Base-by-base conservation (phyloP, 1,284 basidiomycete species). In the Papiliotrema laurentii region DNA sequence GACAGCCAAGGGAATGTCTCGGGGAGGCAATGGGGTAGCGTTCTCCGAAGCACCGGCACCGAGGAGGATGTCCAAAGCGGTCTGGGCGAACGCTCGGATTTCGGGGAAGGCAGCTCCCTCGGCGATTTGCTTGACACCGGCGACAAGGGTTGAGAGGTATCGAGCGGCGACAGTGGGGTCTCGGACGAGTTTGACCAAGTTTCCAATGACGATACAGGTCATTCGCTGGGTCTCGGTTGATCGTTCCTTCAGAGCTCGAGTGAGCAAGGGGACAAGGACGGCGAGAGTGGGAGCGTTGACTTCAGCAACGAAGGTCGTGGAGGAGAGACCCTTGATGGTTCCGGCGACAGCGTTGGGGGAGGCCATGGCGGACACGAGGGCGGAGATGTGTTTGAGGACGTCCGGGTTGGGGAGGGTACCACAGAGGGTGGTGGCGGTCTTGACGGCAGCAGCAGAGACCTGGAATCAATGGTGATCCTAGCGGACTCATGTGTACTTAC, bases 181-280 rank as follows among this genome's bases (percentile, higher is more conserved):
- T 51, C 94, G 86, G 39, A 98, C 96, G 49, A 98, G 85, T 77
- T 97, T 98, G 75, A 97, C 94, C 49, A 98, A 80, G 76, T 98
- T 98, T 70, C 94, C 92, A 54, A 94, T 84, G 63, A 98, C 89
- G 47, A 98, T 87, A 53, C 94, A 91, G 46, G 73, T 75, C 74
- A 75, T 74, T 53, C 89, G 84, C 68, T 91, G 89, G 21, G 89
- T 89, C 69, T 97, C 92, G 83, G 93, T 96, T 57, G 89, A 93
- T 59, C 94, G 83, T 74, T 97, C 94, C 68, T 94, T 94, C 59
- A 98, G 79, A 6, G 91, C 94, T 67, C 96, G 90, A 47, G 84
- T 80, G 47, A 98, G 79, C 35, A 98, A 82, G 5, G 94, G 94
- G 2, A 96, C 92, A 60, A 98, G 84, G 60, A 98, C 91, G 22